Percentiles rank a stretch among this genome's conserved stretches.
These are phyloP conservation scores for Rubus idaeus DNA, from an alignment of 306 rosid species.

Conservation along the genomic window DNA sequence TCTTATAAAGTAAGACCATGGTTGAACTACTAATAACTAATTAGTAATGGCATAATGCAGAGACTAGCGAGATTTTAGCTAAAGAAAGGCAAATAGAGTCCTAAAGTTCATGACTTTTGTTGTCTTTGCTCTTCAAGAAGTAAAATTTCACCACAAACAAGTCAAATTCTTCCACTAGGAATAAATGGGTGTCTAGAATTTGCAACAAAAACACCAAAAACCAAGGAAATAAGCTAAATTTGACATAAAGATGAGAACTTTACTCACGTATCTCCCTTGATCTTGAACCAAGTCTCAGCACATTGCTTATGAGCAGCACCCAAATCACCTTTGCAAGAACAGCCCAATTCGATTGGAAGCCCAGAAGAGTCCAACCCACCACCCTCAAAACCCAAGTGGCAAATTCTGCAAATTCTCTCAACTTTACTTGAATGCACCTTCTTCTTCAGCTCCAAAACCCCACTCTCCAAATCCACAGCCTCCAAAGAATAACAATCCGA, in stretches of 20 bases:
- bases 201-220: background rate
- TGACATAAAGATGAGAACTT: background rate
- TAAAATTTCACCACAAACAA: background rate
- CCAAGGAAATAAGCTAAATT: background rate
- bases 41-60: conserved; percentile 6
- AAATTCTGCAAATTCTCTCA: conserved; percentile 43
- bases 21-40: background rate
- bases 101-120: background rate
- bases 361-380: conserved; percentile 22
- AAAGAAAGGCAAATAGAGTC: background rate
- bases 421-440: conserved; percentile 27
- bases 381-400: conserved; percentile 38
- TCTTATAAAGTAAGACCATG: background rate
- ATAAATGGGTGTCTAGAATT: background rate
- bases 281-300: conserved; percentile 53
- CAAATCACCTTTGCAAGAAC: conserved; percentile 46
- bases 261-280: conserved; percentile 52
- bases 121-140: background rate
- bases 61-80: background rate
- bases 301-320: conserved; percentile 50
- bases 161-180: background rate
- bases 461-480: conserved; percentile 48
- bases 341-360: conserved; percentile 38
- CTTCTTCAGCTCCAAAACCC: conserved; percentile 37
- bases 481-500: conserved; percentile 20